A percentile compares a stretch with the other conserved stretches of the same genome.
phyloP scores from a whole-genome alignment of 306 rosid species.

The Canavalia ensiformis region DNA sequence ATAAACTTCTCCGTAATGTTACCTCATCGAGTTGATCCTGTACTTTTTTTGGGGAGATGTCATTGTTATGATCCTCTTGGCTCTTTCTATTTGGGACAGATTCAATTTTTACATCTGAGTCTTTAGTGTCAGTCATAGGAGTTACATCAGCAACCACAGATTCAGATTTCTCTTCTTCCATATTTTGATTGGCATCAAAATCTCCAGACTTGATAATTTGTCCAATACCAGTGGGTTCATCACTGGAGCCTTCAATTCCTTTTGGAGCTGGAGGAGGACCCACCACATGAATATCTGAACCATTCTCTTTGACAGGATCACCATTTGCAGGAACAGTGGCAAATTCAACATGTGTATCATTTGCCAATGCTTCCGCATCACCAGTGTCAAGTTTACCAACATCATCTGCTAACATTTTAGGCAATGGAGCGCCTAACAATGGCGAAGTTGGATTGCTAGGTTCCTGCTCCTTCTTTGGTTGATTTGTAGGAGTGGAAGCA shows the following conservation, averaged over 20 bases:
- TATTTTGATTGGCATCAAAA: conserved; percentile 50
- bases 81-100: conserved; percentile 54
- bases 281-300: conserved; percentile 60
- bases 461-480: conserved; percentile 55
- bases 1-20: conserved; percentile 48
- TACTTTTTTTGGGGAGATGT: conserved; percentile 61
- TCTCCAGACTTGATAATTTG: conserved; percentile 56
- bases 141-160: conserved; percentile 53
- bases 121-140: conserved; percentile 57
- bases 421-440: conserved; percentile 48
- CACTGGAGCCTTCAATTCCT: conserved; percentile 57
- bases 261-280: conserved; percentile 51
- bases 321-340: conserved; percentile 55
- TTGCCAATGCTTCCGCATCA: conserved; percentile 52
- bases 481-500: conserved; percentile 49
- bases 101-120: conserved; percentile 57
- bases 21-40: conserved; percentile 98
- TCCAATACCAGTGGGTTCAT: conserved; percentile 54
- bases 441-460: conserved; percentile 50
- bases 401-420: conserved; percentile 57
- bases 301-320: conserved; percentile 59
- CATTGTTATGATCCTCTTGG: conserved; percentile 65
- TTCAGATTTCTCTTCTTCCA: conserved; percentile 60
- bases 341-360: conserved; percentile 55
- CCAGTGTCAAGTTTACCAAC: conserved; percentile 53